These are phyloP conservation scores for Trichoderma hamatum DNA, from an alignment of 2,329 filamentous ascomycete genomes.

Conservation along the genomic window DNA sequence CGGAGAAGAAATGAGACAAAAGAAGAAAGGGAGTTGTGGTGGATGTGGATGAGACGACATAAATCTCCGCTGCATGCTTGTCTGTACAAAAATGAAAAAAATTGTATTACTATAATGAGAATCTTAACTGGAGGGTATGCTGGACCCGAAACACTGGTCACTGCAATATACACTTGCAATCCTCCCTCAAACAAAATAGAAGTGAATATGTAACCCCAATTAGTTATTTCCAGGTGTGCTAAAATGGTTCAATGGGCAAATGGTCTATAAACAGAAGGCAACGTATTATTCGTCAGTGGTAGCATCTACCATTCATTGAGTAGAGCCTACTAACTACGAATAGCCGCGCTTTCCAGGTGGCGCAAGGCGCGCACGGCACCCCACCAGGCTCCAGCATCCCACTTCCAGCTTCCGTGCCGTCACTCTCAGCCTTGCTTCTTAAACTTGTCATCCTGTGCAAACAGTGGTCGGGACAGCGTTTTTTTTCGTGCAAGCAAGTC, in stretches of 20 bases:
- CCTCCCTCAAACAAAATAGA: neutral
- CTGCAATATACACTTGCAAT: conserved; percentile 2
- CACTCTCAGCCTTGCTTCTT: conserved; percentile 24
- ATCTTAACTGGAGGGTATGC: conserved; percentile 15
- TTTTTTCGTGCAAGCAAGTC: neutral
- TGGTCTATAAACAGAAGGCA: neutral
- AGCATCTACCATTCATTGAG: neutral
- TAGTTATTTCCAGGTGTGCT: neutral
- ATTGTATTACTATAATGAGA: conserved; percentile 38
- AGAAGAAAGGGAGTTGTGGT: conserved; percentile 23
- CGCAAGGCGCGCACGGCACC: conserved; percentile 4
- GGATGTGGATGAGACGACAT: conserved; percentile 31
- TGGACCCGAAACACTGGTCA: neutral
- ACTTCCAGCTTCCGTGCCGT: conserved; percentile 19
- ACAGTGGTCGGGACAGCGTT: neutral
- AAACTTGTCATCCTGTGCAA: conserved; percentile 4
- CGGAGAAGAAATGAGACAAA: conserved; percentile 49
- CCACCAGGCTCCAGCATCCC: conserved; percentile 26
- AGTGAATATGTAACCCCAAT: neutral
- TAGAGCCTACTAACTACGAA: neutral
- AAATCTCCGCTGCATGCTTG: conserved; percentile 55
- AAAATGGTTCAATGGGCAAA: neutral
- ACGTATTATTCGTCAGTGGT: neutral
- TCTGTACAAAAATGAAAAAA: conserved; percentile 34
- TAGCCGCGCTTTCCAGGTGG: neutral